Conservation (phyloP, 208 protist genomes). For the Borovskyia barvae region DNA sequence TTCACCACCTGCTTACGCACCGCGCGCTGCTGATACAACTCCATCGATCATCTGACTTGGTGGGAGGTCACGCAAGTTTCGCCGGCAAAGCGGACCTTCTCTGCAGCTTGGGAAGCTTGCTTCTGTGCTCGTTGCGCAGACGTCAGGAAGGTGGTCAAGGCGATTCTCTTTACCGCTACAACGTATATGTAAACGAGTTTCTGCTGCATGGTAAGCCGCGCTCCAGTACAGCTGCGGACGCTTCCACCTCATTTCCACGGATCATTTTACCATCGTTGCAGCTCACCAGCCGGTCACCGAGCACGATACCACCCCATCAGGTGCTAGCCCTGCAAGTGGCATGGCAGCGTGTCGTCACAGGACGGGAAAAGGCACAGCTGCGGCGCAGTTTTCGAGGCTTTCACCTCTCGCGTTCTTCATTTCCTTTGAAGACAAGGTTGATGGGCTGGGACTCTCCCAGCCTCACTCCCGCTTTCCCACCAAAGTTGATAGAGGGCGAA, state of each 20-base stretch:
- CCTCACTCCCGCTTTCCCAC: no score
- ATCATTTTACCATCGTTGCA: constrained; percentile 15
- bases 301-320: constrained; percentile 2
- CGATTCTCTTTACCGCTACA: constrained; percentile 1
- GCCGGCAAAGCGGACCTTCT: constrained; percentile 13
- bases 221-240: background rate
- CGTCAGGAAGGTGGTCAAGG: background rate
- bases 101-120: constrained; percentile 14
- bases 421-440: background rate
- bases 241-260: background rate
- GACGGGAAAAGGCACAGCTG: background rate
- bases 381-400: background rate
- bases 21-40: no score
- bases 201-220: background rate
- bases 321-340: background rate
- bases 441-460: no score
- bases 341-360: background rate
- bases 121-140: constrained; percentile 3
- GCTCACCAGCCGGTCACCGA: background rate
- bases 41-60: no score
- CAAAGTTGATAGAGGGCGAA: no score
- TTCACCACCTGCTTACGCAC: no score
- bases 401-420: background rate
- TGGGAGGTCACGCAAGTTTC: no score
- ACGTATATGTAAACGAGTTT: constrained; percentile 18